Base-by-base conservation (phyloP, 805 yeast genomes). In the Deakozyma indianensis region DNA sequence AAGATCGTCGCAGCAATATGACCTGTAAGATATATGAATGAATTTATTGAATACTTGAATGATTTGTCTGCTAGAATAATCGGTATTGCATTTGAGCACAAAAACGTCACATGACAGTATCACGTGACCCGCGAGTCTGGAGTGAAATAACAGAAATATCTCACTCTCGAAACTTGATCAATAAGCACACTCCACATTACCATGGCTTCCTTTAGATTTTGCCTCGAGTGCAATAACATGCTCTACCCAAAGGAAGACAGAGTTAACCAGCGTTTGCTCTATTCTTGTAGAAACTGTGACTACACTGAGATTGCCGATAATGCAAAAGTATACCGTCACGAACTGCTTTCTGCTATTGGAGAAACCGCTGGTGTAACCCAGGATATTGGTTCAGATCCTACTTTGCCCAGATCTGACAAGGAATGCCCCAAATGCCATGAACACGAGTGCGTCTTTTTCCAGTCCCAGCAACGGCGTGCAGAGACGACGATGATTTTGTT, bases 201-300 rank as follows among this genome's bases (percentile, higher is more conserved):
- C 11, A 85, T 84, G 94, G 86, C 94, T 56, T 86, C 96, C 45
- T 90, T 92, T 67, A 75, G 95, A 62, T 90, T 90, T 70, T 90
- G 98, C 65, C 80, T 92, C 57, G 94, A 90, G 61, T 90, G 94
- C 75, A 92, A 92, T 74, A 92, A 92, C 62, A 92, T 92, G 98
- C 74, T 92, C 66, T 92, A 92, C 63, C 98, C 98, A 20, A 78
- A 85, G 54, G 98, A 92, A 68, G 97, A 92, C 61, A 84, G 82
- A 58, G 85, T 80, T 48, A 64, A 73, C 53, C 77, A 75, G 59
- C 64, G 86, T 52, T 67, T 92, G 50, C 69, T 90, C 48, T 92
- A 84, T 62, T 88, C 94, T 48, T 92, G 98, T 66, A 78, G 98
- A 59, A 88, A 90, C 59, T 92, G 98, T 61, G 77, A 85, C 44